Evolutionary conservation across 208 protist species (phyloP).

Genomic region (Crithidia acanthocephali): DNA sequence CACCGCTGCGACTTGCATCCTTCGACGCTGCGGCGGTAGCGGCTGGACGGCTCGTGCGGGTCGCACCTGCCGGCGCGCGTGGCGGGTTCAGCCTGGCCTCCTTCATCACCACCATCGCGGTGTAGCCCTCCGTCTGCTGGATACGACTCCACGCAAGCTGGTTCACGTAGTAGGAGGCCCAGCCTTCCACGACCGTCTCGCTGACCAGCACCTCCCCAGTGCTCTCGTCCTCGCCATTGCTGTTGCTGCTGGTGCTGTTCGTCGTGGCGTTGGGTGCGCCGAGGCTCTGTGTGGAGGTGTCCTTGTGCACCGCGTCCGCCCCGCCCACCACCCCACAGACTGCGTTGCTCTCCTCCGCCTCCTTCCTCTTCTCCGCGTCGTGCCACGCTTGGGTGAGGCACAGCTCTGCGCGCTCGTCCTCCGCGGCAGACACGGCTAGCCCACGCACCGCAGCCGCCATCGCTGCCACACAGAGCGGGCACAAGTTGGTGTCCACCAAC

Average conservation of each 20-base stretch:
- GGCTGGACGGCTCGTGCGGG: not conserved
- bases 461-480: constrained; percentile 45
- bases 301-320: not conserved
- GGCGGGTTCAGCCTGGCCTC: constrained; percentile 21
- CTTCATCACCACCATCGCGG: constrained; percentile 45
- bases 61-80: constrained; percentile 8
- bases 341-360: constrained; percentile 9
- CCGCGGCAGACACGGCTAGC: constrained; percentile 30
- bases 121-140: constrained; percentile 58
- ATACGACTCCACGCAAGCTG: constrained; percentile 37
- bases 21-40: not conserved
- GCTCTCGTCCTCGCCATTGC: not conserved
- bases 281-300: not conserved
- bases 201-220: constrained; percentile 54
- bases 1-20: constrained; percentile 7
- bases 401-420: constrained; percentile 45
- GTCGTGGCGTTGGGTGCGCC: not conserved
- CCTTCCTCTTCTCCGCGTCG: constrained; percentile 24
- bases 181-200: constrained; percentile 49
- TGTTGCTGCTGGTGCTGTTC: not conserved
- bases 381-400: constrained; percentile 28
- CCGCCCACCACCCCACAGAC: not conserved
- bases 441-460: constrained; percentile 44
- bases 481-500: constrained; percentile 42
- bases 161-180: constrained; percentile 41